Conservation (phyloP, 1,284 basidiomycete genomes). For the Sanghuangporus weigelae region DNA sequence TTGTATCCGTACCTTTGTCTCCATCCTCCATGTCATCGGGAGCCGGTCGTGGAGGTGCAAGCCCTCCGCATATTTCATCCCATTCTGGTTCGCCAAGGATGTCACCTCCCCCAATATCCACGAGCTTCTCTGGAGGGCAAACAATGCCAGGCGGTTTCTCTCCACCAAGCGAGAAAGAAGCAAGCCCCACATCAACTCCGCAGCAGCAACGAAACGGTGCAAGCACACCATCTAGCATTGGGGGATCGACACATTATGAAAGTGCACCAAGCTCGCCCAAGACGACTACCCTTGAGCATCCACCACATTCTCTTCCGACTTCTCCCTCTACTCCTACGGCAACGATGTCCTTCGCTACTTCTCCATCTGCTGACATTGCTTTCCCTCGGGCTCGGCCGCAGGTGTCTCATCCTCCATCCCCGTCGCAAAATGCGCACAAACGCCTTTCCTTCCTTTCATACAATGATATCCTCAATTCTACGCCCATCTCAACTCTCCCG, state of each 20-base stretch:
- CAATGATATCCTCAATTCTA: constrained; percentile 73
- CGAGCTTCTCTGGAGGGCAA: constrained; percentile 7
- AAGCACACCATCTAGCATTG: constrained; percentile 21
- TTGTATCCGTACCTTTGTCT: constrained; percentile 9
- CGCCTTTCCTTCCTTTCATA: constrained; percentile 84
- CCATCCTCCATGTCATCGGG: constrained; percentile 5
- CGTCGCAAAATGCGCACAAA: constrained; percentile 46
- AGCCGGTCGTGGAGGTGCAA: constrained; percentile 4
- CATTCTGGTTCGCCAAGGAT: constrained; percentile 1
- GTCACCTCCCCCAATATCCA: constrained; percentile 7
- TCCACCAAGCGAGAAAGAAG: not conserved
- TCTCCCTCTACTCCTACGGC: constrained; percentile 11
- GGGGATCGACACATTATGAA: constrained; percentile 18
- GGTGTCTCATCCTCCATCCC: constrained; percentile 50
- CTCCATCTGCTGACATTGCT: constrained; percentile 9
- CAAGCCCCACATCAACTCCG: not conserved
- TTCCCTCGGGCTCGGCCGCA: constrained; percentile 14
- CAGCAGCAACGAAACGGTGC: not conserved
- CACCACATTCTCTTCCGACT: constrained; percentile 20
- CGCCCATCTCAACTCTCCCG: constrained; percentile 65
- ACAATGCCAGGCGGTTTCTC: constrained; percentile 6
- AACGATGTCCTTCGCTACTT: not conserved
- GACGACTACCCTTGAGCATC: constrained; percentile 24
- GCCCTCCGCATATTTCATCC: constrained; percentile 1
- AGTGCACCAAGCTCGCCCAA: constrained; percentile 20